phyloP scores from a whole-genome alignment of 257 asterid genomes.

The Fraxinus pennsylvanica region DNA sequence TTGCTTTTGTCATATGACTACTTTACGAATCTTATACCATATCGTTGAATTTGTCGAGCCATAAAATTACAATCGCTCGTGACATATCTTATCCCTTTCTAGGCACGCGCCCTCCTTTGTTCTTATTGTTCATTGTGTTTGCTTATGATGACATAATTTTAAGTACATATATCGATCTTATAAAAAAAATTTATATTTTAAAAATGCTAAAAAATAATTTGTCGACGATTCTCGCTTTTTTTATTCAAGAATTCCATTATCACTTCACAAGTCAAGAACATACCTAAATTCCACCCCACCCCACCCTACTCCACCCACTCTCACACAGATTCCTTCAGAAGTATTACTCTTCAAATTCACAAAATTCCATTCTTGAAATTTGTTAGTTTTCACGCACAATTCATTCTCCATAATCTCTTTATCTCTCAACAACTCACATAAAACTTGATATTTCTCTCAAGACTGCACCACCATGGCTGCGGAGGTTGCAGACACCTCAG shows the following conservation, averaged over 20 bases:
- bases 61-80: too few species aligned
- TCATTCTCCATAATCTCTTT: background rate
- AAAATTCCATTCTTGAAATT: background rate
- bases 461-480: conserved; percentile 29
- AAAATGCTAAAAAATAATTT: too few species aligned
- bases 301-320: background rate
- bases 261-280: background rate
- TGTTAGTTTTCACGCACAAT: conserved; percentile 2
- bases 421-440: background rate
- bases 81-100: too few species aligned
- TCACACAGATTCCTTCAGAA: conserved; percentile 7
- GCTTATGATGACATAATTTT: too few species aligned
- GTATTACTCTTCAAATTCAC: background rate
- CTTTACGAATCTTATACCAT: too few species aligned
- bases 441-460: background rate
- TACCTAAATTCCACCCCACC: too few species aligned
- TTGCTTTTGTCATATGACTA: too few species aligned
- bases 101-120: too few species aligned
- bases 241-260: background rate
- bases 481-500: conserved; percentile 36
- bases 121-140: too few species aligned
- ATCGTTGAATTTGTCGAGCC: background rate
- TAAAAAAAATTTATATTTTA: too few species aligned
- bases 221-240: too few species aligned
- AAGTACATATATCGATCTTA: too few species aligned